Evolutionary conservation across 768 basidiomycete species (phyloP).

Genomic region (Calocera cornea): DNA sequence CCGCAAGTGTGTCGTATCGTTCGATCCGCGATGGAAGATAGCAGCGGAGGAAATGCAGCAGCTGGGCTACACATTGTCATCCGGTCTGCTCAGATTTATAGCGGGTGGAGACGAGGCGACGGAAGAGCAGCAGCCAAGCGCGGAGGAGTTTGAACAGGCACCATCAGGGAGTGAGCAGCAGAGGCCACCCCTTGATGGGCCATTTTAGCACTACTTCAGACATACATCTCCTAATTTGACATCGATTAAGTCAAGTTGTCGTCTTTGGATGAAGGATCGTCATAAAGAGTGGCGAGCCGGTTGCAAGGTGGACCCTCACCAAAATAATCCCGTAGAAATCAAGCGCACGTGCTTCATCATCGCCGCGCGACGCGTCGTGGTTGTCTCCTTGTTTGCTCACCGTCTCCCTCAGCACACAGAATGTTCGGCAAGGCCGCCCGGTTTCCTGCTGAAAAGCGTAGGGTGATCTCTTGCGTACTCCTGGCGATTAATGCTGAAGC

Average conservation of each 20-base stretch:
- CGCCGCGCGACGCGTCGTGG: neutral
- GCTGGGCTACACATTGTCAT: constrained; percentile 36
- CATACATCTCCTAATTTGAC: too few species aligned
- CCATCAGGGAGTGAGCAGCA: too few species aligned
- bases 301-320: too few species aligned
- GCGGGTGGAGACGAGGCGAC: constrained; percentile 8
- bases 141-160: neutral
- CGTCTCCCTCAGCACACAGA: neutral
- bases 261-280: too few species aligned
- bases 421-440: neutral
- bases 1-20: constrained; percentile 38
- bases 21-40: constrained; percentile 49
- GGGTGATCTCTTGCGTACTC: neutral
- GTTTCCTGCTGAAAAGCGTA: neutral
- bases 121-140: neutral
- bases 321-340: neutral
- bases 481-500: neutral
- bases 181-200: too few species aligned
- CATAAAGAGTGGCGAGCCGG: too few species aligned
- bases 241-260: too few species aligned
- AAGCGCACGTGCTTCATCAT: neutral
- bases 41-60: constrained; percentile 61
- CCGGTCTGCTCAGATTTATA: constrained; percentile 25
- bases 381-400: neutral
- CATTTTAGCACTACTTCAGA: too few species aligned